Evolutionary conservation across 2,329 filamentous ascomycete species (phyloP), one percentile per base, ranked within the genome.

Genomic region (Fusarium albidum): DNA sequence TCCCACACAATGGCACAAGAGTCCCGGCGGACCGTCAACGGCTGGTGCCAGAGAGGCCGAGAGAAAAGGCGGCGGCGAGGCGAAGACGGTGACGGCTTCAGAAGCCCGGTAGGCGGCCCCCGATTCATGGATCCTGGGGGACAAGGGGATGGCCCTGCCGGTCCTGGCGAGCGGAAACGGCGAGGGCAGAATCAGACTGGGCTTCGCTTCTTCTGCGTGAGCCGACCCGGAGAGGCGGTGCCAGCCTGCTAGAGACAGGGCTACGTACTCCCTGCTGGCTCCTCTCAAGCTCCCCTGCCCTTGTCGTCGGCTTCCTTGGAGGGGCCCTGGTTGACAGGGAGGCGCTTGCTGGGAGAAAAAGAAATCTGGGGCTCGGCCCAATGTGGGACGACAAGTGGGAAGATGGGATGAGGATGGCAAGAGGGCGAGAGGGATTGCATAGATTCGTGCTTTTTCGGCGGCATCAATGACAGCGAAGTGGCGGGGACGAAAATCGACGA

Each of bases 211-310:
- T 35, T 32, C 21, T 37, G 35, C 21, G 49, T 29, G 26, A 35
- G 29, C 33, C 40, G 53, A 64, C 59, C 59, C 59, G 52, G 51
- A 49, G 48, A 54, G 57, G 59, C 54, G 54, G 59, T 62, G 64
- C 64, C 55, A 61, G 60, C 49, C 7, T 50, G 49, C 46, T 56
- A 35, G 37, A 52, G 49, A 50, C 50, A 56, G 55, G 59, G 61
- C 47, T 59, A 55, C 51, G 57, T 60, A 56, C 27, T 44, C 59
- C 56, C 58, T 66, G 60, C 52, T 53, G 56, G 49, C 47, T 51
- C 50, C 38, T 51, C 49, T 35, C 48, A 49, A 61, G 41, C 49
- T 32, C 41, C 27, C 43, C 28, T 12, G 29, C 17, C 55, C 59
- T 56, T 49, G 47, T 46, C 55, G 21, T 41, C 49, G 57, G 33